phyloP scores from a whole-genome alignment of 2,329 filamentous ascomycete genomes.

The Fusarium denticulatum region DNA sequence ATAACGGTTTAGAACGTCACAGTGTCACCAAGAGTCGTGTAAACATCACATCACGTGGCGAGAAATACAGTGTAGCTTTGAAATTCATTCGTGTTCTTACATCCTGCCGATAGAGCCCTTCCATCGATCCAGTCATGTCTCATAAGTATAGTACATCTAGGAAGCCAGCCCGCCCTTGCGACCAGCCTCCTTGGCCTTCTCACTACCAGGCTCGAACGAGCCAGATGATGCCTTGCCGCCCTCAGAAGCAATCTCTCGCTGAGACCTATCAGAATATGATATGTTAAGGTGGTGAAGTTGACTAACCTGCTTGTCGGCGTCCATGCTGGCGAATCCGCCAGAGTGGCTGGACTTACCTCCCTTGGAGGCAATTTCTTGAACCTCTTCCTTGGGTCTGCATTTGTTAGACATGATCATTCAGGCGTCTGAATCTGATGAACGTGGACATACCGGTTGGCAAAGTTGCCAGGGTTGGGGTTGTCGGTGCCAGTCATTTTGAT shows the following conservation, averaged over 20 bases:
- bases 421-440: rapidly evolving
- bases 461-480: slow-evolving; percentile 43
- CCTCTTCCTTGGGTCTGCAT: slow-evolving; percentile 54
- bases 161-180: slow-evolving; percentile 58
- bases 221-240: slow-evolving; percentile 64
- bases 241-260: slow-evolving; percentile 63
- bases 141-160: neutral
- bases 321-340: slow-evolving; percentile 54
- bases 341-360: slow-evolving; percentile 52
- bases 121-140: neutral
- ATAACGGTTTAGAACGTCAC: too few relatives aligned
- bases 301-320: slow-evolving; percentile 53
- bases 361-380: slow-evolving; percentile 54
- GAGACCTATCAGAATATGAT: neutral
- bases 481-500: slow-evolving; percentile 36
- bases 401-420: neutral
- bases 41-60: too few relatives aligned
- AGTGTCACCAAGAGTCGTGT: too few relatives aligned
- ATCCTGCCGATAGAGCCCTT: neutral
- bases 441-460: slow-evolving; percentile 40
- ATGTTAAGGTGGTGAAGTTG: neutral
- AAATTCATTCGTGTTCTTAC: neutral
- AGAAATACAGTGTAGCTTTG: too few relatives aligned
- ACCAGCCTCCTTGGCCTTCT: slow-evolving; percentile 63
- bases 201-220: slow-evolving; percentile 63